Base-by-base conservation (phyloP, 148 eudicot genomes). In the Fallopia convolvulus region DNA sequence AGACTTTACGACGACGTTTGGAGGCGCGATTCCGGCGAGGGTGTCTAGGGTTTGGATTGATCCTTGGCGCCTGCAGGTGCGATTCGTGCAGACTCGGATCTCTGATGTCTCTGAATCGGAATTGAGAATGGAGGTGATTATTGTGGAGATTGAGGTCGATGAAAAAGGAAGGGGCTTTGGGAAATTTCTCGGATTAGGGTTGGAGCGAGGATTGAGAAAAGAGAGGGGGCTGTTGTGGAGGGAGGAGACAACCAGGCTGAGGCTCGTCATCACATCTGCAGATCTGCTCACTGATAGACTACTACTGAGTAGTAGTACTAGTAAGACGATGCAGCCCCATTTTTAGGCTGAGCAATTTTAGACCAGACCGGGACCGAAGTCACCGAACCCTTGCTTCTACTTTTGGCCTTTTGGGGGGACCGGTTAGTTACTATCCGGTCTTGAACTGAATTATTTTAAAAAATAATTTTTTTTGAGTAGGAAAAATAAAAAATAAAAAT, bases 51-150 rank as follows among this genome's bases (percentile, higher is more conserved):
- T 83, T 15, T 86, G 84, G 39, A 79, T 2, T 0, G 96, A 93
- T 3, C 96, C 95, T 80, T 91, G 95, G 36, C 83, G 80, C 71
- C 89, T 74, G 81, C 97, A 93, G 1, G 86, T 80, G 61, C 79
- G 82, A 83, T 88, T 87, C 2, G 86, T 77, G 81, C 97, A 93
- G 1, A 93, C 92, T 78, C 97, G 82, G 17, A 93, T 88, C 79
- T 93, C 96, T 4, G 40, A 41, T 18, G 68, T 78, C 30, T 58
- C 79, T 15, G 72, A 39, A 68, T 0, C 32, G 44, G 72, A 36
- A 39, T 39, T 68, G 72, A 68, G 41, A 68, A 68, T 68, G 72
- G 72, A 68, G 21, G 20, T 17, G 6, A 21, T 55, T 0, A n/a
- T 53, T 18, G 60, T 18, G 68, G 68, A 9, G 10, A 9, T 30